phyloP scores from a whole-genome alignment of 495 filamentous ascomycete genomes.

The Durotheca rogersii region DNA sequence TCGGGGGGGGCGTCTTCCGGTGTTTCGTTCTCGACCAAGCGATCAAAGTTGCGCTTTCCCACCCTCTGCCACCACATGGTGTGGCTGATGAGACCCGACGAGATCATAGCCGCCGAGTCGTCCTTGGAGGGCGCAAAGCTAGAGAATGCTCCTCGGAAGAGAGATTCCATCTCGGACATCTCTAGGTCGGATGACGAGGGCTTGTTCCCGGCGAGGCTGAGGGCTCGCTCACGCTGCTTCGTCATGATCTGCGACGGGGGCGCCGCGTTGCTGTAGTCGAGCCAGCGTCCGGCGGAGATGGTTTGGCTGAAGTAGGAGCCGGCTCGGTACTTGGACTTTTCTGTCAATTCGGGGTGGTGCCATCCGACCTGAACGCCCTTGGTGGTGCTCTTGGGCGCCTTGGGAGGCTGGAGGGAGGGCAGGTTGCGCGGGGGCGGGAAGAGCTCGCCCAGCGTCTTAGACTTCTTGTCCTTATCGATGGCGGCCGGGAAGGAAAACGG shows the following conservation, averaged over 20 bases:
- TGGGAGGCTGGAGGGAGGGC: slow-evolving; percentile 70
- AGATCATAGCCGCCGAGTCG: slow-evolving; percentile 70
- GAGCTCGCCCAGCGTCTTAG: slow-evolving; percentile 72
- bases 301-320: slow-evolving; percentile 55
- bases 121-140: slow-evolving; percentile 85
- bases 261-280: slow-evolving; percentile 64
- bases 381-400: slow-evolving; percentile 62
- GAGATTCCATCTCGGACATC: slow-evolving; percentile 65
- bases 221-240: slow-evolving; percentile 68
- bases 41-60: slow-evolving; percentile 61
- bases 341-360: slow-evolving; percentile 57
- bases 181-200: slow-evolving; percentile 54
- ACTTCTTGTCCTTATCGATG: slow-evolving; percentile 48
- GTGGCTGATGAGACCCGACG: slow-evolving; percentile 66
- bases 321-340: slow-evolving; percentile 57
- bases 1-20: slow-evolving; percentile 40
- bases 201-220: slow-evolving; percentile 65
- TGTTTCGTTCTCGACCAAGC: slow-evolving; percentile 43
- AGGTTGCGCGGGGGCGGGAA: slow-evolving; percentile 72
- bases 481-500: slow-evolving; percentile 43
- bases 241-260: slow-evolving; percentile 61
- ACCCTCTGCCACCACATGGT: slow-evolving; percentile 82
- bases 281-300: slow-evolving; percentile 63
- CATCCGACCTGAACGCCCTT: slow-evolving; percentile 62
- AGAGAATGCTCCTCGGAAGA: slow-evolving; percentile 81